phyloP scores from a whole-genome alignment of 1,139 yeast species.

The Kazachstania sp. region DNA sequence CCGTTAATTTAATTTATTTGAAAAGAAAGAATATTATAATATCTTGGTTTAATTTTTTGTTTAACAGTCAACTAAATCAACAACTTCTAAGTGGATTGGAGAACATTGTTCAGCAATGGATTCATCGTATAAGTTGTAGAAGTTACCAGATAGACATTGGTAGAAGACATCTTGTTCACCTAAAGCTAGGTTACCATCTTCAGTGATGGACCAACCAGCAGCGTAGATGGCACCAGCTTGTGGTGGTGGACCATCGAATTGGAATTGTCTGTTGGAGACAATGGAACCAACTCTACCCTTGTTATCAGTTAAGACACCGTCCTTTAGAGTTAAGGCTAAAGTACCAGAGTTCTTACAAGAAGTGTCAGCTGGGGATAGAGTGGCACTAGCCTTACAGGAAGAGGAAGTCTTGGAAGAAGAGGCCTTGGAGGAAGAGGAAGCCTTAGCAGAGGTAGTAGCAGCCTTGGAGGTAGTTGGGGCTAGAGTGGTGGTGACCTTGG shows the following conservation, averaged over 20 bases:
- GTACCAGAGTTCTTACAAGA: slow-evolving; percentile 47
- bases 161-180: slow-evolving; percentile 55
- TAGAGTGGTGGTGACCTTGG: slow-evolving; percentile 24
- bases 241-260: slow-evolving; percentile 83
- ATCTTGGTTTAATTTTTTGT: neutral
- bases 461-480: slow-evolving; percentile 30
- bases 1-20: too few relatives aligned
- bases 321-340: slow-evolving; percentile 46
- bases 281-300: slow-evolving; percentile 70
- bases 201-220: slow-evolving; percentile 65
- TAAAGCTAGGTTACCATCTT: slow-evolving; percentile 58
- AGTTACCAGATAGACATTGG: slow-evolving; percentile 72
- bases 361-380: slow-evolving; percentile 9
- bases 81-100: slow-evolving; percentile 53
- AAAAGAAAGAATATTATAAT: neutral
- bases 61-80: slow-evolving; percentile 57
- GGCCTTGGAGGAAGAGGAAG: slow-evolving; percentile 32
- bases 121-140: slow-evolving; percentile 77
- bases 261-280: slow-evolving; percentile 82
- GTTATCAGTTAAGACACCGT: slow-evolving; percentile 49
- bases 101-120: slow-evolving; percentile 57
- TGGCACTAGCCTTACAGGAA: slow-evolving; percentile 64
- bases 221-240: slow-evolving; percentile 81
- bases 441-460: slow-evolving; percentile 34
- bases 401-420: slow-evolving; percentile 26